phyloP scores from a whole-genome alignment of 1,139 yeast genomes.

The Saccharomyces hybrid region DNA sequence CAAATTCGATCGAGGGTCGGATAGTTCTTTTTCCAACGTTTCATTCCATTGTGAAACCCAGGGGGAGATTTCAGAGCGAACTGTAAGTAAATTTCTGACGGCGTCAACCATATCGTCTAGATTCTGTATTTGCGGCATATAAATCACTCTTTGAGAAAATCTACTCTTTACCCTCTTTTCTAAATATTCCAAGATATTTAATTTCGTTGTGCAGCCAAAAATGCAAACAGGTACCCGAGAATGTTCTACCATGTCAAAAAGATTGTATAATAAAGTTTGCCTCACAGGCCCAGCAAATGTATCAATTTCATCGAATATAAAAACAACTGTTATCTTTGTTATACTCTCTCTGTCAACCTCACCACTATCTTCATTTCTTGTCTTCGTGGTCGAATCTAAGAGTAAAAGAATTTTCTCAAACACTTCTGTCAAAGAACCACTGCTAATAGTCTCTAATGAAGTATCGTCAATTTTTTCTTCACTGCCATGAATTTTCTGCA shows the following conservation, averaged over 20 bases:
- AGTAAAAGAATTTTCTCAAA: slow-evolving; percentile 43
- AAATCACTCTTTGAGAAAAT: slow-evolving; percentile 71
- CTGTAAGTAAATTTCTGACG: slow-evolving; percentile 32
- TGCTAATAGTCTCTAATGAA: slow-evolving; percentile 32
- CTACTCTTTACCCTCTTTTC: slow-evolving; percentile 90
- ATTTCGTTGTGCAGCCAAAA: slow-evolving; percentile 68
- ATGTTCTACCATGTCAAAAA: slow-evolving; percentile 78
- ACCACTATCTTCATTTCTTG: slow-evolving; percentile 17
- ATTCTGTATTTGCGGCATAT: slow-evolving; percentile 45
- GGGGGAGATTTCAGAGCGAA: slow-evolving; percentile 11
- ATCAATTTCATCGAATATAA: slow-evolving; percentile 82
- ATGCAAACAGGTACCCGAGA: slow-evolving; percentile 73
- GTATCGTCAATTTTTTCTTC: slow-evolving; percentile 2
- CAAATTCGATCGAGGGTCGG: slow-evolving; percentile 29
- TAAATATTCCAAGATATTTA: slow-evolving; percentile 68
- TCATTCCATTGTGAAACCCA: slow-evolving; percentile 45
- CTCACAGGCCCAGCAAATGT: slow-evolving; percentile 61
- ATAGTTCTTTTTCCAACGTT: slow-evolving; percentile 34
- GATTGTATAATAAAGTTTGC: slow-evolving; percentile 78
- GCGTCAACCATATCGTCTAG: slow-evolving; percentile 38
- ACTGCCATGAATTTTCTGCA: slow-evolving; percentile 24
- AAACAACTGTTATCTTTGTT: slow-evolving; percentile 51
- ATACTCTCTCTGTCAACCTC: slow-evolving; percentile 9
- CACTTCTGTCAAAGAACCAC: slow-evolving; percentile 46
- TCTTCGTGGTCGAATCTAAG: slow-evolving; percentile 34